Conservation (phyloP, 768 basidiomycete species). For the Termitomyces sp. region DNA sequence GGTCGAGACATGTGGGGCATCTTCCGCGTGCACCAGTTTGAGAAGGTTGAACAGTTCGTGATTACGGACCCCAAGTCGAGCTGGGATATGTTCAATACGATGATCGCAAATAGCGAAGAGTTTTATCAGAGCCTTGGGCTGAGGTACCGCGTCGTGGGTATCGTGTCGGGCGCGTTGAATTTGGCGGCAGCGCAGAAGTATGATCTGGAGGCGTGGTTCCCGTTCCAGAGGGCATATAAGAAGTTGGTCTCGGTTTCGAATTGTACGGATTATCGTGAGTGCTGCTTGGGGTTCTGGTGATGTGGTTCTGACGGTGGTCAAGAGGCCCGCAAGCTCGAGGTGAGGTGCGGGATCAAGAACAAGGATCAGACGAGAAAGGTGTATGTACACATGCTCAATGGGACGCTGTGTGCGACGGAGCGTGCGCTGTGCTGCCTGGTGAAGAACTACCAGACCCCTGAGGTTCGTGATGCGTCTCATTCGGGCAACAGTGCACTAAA, state of each 20-base stretch:
- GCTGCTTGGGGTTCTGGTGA: slow-evolving; percentile 43
- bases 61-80: slow-evolving; percentile 93
- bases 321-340: slow-evolving; percentile 93
- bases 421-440: slow-evolving; percentile 97
- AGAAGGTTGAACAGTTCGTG: slow-evolving; percentile 97
- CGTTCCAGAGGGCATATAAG: slow-evolving; percentile 94
- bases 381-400: slow-evolving; percentile 99
- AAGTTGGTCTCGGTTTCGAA: slow-evolving; percentile 98
- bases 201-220: slow-evolving; percentile 99
- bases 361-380: slow-evolving; percentile 89
- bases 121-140: slow-evolving; percentile 96
- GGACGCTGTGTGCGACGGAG: slow-evolving; percentile 95
- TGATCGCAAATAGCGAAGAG: slow-evolving; percentile 86
- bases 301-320: slow-evolving; percentile 12
- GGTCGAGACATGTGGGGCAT: slow-evolving; percentile 99
- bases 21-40: slow-evolving; percentile 99
- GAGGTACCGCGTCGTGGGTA: slow-evolving; percentile 89
- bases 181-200: slow-evolving; percentile 96
- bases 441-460: slow-evolving; percentile 97
- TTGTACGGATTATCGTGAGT: slow-evolving; percentile 95
- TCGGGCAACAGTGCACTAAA: slow-evolving; percentile 5
- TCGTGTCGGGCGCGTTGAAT: slow-evolving; percentile 96
- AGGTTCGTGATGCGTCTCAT: slow-evolving; percentile 49
- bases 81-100: slow-evolving; percentile 90
- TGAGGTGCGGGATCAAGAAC: slow-evolving; percentile 87